Conservation (phyloP, 2,329 filamentous ascomycete species). For the Fusarium algeriense region DNA sequence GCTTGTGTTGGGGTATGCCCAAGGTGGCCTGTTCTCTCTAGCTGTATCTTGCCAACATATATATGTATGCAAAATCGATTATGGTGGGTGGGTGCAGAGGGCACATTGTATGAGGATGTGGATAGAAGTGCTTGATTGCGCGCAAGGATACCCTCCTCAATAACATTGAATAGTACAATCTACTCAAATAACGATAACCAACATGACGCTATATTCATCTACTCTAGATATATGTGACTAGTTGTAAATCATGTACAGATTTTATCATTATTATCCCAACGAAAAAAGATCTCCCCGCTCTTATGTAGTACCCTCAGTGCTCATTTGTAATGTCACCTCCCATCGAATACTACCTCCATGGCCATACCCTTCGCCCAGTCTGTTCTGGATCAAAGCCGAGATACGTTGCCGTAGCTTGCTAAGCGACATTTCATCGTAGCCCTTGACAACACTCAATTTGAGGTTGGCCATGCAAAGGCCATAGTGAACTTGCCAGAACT, state of each 20-base stretch:
- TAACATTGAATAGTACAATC: slow-evolving; percentile 20
- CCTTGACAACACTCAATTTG: slow-evolving; percentile 77
- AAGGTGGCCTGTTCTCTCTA: neutral
- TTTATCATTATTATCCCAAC: neutral
- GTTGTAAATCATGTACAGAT: slow-evolving; percentile 1
- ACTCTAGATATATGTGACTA: slow-evolving; percentile 1
- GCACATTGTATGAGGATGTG: slow-evolving; percentile 27
- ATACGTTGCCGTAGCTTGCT: slow-evolving; percentile 81
- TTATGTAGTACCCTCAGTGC: slow-evolving; percentile 50
- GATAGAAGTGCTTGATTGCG: slow-evolving; percentile 39
- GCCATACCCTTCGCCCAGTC: slow-evolving; percentile 89
- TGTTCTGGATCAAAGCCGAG: slow-evolving; percentile 82
- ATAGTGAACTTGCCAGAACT: slow-evolving; percentile 99
- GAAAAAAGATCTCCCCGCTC: neutral
- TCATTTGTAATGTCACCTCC: slow-evolving; percentile 92
- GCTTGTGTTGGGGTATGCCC: slow-evolving; percentile 1
- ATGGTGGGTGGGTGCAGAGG: neutral
- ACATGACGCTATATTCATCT: neutral
- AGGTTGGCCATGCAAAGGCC: slow-evolving; percentile 96
- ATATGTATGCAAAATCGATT: neutral
- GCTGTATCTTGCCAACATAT: slow-evolving; percentile 10
- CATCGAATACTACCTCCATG: slow-evolving; percentile 82
- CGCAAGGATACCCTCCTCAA: slow-evolving; percentile 51
- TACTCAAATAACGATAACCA: neutral
- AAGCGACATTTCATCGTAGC: slow-evolving; percentile 77